Evolutionary conservation across 148 eudicot species (phyloP).

Genomic region (Rhododendron ovatum): DNA sequence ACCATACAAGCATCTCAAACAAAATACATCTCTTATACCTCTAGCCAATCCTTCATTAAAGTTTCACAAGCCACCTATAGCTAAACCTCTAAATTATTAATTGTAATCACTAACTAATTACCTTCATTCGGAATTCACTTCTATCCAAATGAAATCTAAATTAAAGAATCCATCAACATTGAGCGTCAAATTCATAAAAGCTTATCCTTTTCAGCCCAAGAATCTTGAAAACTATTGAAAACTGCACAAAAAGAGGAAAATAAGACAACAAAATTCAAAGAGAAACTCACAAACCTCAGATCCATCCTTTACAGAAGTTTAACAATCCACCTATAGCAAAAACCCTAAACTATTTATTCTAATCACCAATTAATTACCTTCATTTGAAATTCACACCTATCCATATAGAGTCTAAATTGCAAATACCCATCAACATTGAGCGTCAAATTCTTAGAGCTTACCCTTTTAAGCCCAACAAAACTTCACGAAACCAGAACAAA

Average conservation of each 20-base stretch:
- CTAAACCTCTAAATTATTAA: not conserved
- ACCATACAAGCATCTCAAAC: not conserved
- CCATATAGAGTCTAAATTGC: not conserved
- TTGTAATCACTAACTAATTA: not conserved
- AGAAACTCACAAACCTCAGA: conserved; percentile 53
- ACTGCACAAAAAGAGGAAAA: too few species aligned
- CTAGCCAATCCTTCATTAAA: not conserved
- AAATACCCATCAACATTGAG: not conserved
- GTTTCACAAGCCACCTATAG: not conserved
- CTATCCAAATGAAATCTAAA: not conserved
- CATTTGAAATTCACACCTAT: not conserved
- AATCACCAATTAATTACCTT: too few species aligned
- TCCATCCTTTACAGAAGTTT: too few species aligned
- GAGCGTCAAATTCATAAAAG: not conserved
- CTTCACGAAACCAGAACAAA: not conserved
- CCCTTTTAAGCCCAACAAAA: not conserved
- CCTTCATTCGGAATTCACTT: not conserved
- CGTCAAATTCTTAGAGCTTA: not conserved
- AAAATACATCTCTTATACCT: not conserved
- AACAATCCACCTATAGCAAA: not conserved
- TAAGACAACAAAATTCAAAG: too few species aligned
- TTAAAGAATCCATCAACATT: not conserved
- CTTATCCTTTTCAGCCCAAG: not conserved
- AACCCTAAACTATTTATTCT: not conserved
- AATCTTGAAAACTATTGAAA: too few species aligned